A percentile compares a stretch with the other conserved stretches of the same genome.
phyloP scores from a whole-genome alignment of 352 stramenopile species.

The Pythium phragmiticola region DNA sequence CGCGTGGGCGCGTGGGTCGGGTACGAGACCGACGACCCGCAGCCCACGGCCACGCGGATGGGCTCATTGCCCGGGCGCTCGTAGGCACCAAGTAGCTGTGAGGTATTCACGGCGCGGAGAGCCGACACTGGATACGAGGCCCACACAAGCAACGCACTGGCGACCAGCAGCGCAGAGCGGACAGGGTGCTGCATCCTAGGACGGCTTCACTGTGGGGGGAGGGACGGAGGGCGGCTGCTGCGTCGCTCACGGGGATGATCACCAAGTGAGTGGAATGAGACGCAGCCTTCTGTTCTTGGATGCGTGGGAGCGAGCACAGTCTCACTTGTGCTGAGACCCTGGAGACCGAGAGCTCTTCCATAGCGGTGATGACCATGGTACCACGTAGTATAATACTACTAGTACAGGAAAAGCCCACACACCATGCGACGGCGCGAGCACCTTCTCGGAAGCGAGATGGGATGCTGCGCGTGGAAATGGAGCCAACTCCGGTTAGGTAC shows the following conservation, averaged over 20 bases:
- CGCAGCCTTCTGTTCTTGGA: not conserved
- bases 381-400: too few species aligned
- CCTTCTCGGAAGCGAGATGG: not conserved
- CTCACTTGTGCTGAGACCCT: too few species aligned
- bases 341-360: not conserved
- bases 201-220: not conserved
- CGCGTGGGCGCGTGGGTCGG: not conserved
- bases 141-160: not conserved
- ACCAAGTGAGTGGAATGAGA: slow-evolving; percentile 3
- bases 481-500: not conserved
- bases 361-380: not conserved
- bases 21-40: slow-evolving; percentile 4
- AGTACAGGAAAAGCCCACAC: too few species aligned
- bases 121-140: not conserved
- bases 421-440: not conserved
- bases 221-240: not conserved
- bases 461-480: not conserved
- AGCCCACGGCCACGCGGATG: slow-evolving; percentile 18
- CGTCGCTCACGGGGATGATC: not conserved
- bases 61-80: not conserved
- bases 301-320: too few species aligned
- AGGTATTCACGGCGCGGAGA: not conserved
- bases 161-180: not conserved
- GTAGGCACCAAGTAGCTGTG: not conserved
- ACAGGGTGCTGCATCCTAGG: not conserved